phyloP scores from a whole-genome alignment of 1,139 yeast genomes.

The Yamadazyma sp. region DNA sequence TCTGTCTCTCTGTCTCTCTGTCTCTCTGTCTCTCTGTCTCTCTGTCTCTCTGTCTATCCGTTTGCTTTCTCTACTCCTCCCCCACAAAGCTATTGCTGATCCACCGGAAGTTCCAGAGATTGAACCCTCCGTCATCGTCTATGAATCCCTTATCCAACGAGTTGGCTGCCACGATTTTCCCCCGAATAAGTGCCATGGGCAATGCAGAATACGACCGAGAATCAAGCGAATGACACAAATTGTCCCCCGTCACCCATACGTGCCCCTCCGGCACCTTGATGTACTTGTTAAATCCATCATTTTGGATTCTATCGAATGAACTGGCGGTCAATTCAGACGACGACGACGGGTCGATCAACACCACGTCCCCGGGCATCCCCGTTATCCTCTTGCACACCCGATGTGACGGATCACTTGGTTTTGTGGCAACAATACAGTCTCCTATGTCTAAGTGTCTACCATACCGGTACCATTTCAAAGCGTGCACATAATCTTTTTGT shows the following conservation, averaged over 20 bases:
- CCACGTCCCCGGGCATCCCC: constrained; percentile 93
- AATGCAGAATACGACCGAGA: constrained; percentile 84
- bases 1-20: no score
- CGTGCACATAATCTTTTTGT: constrained; percentile 76
- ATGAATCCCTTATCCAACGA: constrained; percentile 36
- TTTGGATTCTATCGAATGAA: constrained; percentile 25
- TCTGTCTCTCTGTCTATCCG: neutral
- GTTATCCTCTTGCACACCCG: constrained; percentile 90
- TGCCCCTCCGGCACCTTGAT: constrained; percentile 84
- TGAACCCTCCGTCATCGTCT: constrained; percentile 29
- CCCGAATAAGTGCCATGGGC: constrained; percentile 85
- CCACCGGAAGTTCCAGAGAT: constrained; percentile 55
- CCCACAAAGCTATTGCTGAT: constrained; percentile 42
- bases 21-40: no score
- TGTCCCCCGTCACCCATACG: constrained; percentile 97
- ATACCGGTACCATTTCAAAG: constrained; percentile 57
- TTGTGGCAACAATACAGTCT: constrained; percentile 82
- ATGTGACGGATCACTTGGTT: constrained; percentile 86
- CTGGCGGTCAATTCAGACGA: constrained; percentile 51
- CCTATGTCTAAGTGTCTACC: constrained; percentile 72
- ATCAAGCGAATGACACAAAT: constrained; percentile 83
- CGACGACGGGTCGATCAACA: constrained; percentile 76
- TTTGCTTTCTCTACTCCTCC: neutral
- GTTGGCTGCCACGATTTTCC: constrained; percentile 76
- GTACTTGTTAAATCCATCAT: constrained; percentile 56